Conservation (phyloP, 495 filamentous ascomycete species). For the Xylaria telfairii region DNA sequence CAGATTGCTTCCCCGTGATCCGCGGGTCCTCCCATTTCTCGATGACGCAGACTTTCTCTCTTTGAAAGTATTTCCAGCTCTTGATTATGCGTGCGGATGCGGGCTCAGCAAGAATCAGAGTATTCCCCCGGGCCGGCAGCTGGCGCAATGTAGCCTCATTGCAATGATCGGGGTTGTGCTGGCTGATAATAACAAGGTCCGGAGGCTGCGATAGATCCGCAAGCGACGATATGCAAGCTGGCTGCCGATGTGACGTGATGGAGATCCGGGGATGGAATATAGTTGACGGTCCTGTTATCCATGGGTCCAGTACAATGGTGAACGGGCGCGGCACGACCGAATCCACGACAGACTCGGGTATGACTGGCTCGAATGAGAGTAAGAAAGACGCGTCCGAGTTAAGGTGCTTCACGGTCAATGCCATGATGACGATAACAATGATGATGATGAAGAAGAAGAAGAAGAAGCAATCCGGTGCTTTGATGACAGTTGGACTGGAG, state of each 20-base stretch:
- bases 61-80: constrained; percentile 70
- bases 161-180: constrained; percentile 74
- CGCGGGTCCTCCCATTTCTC: constrained; percentile 59
- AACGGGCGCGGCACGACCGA: constrained; percentile 55
- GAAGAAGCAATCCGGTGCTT: not conserved
- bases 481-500: not conserved
- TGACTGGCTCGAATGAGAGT: constrained; percentile 64
- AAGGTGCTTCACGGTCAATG: constrained; percentile 67
- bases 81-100: constrained; percentile 65
- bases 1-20: constrained; percentile 44
- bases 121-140: constrained; percentile 58
- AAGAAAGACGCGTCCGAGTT: constrained; percentile 76
- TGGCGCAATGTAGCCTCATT: constrained; percentile 69
- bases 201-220: constrained; percentile 62
- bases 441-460: too few relatives aligned
- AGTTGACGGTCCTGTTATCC: constrained; percentile 67
- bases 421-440: too few relatives aligned
- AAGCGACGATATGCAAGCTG: constrained; percentile 64
- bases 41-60: constrained; percentile 57
- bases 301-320: constrained; percentile 73
- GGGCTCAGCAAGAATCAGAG: constrained; percentile 69
- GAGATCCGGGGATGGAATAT: constrained; percentile 69
- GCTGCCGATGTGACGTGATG: constrained; percentile 57
- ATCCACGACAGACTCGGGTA: constrained; percentile 36
- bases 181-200: constrained; percentile 71